These are phyloP conservation scores for Phytophthora nicotianae DNA, from an alignment of 352 stramenopile genomes.

Conservation along the genomic window DNA sequence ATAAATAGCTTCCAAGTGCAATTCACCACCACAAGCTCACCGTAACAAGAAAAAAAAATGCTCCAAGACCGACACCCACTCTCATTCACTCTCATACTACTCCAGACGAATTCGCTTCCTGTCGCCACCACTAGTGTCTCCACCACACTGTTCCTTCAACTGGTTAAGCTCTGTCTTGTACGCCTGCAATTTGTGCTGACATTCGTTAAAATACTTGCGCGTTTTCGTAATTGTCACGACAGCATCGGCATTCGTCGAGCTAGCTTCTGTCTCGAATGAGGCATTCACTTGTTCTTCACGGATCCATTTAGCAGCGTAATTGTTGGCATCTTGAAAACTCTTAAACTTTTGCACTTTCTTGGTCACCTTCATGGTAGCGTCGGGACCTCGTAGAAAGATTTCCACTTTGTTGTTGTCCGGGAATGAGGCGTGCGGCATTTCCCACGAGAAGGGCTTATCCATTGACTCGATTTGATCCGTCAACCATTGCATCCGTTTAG, in stretches of 20 bases:
- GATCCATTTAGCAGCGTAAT: conserved; percentile 4
- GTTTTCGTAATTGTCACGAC: conserved; percentile 22
- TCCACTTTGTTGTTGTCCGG: conserved; percentile 4
- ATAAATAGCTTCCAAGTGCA: too few species aligned
- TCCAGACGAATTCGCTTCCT: not conserved
- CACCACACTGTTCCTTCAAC: not conserved
- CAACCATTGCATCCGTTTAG: not conserved
- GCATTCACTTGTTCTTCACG: conserved; percentile 2
- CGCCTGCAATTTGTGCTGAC: not conserved
- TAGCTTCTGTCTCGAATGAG: conserved; percentile 12
- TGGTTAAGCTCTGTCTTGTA: conserved; percentile 13
- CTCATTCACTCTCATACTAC: not conserved
- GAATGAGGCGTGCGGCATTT: conserved; percentile 13
- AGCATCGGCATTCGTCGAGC: not conserved
- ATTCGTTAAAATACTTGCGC: not conserved
- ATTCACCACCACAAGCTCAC: too few species aligned
- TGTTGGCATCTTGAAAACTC: conserved; percentile 8
- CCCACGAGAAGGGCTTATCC: conserved; percentile 6
- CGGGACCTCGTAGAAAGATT: conserved; percentile 9
- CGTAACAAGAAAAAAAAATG: too few species aligned
- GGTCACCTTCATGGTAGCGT: conserved; percentile 10
- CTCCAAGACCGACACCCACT: too few species aligned
- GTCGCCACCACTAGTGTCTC: not conserved
- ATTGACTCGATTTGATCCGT: not conserved
- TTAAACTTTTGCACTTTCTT: not conserved